Evolutionary conservation across 1,284 basidiomycete species (phyloP).

Genomic region (Tilletiopsis washingtonensis): DNA sequence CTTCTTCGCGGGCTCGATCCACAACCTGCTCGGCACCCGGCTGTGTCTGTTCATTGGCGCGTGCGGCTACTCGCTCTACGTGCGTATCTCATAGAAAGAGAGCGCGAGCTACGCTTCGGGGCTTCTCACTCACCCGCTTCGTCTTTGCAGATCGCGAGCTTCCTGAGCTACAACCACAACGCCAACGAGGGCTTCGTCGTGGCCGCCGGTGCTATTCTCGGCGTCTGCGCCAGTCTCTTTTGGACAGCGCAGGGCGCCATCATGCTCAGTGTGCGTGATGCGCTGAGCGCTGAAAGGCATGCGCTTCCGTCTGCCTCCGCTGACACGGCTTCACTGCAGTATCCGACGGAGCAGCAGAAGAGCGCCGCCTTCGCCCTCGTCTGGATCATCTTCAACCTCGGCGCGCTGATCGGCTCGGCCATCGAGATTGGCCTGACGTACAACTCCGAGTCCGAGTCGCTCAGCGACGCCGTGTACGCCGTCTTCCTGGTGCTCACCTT

Average conservation of each 20-base stretch:
- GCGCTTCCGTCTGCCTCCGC: background rate
- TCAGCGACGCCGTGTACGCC: conserved; percentile 16
- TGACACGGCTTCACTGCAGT: background rate
- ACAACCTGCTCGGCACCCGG: conserved; percentile 60
- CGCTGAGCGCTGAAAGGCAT: conserved; percentile 58
- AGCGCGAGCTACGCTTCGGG: no score
- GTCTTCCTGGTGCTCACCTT: conserved; percentile 32
- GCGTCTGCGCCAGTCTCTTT: conserved; percentile 72
- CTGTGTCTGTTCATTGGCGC: conserved; percentile 65
- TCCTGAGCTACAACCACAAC: conserved; percentile 52
- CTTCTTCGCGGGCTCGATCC: conserved; percentile 60
- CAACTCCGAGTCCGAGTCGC: conserved; percentile 11
- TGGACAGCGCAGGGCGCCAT: conserved; percentile 61
- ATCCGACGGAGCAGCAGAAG: conserved; percentile 2
- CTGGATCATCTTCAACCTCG: conserved; percentile 61
- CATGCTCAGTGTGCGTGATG: conserved; percentile 71
- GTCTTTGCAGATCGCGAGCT: conserved; percentile 58
- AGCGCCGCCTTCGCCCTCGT: conserved; percentile 58
- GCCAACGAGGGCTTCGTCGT: conserved; percentile 52
- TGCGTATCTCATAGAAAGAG: no score
- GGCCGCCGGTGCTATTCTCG: conserved; percentile 68
- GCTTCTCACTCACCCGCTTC: no score
- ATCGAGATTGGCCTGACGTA: conserved; percentile 53
- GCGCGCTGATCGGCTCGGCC: conserved; percentile 62
- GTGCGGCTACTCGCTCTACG: conserved; percentile 55